phyloP scores from a whole-genome alignment of 1,139 yeast genomes.

The Magnusiomyces sp. region DNA sequence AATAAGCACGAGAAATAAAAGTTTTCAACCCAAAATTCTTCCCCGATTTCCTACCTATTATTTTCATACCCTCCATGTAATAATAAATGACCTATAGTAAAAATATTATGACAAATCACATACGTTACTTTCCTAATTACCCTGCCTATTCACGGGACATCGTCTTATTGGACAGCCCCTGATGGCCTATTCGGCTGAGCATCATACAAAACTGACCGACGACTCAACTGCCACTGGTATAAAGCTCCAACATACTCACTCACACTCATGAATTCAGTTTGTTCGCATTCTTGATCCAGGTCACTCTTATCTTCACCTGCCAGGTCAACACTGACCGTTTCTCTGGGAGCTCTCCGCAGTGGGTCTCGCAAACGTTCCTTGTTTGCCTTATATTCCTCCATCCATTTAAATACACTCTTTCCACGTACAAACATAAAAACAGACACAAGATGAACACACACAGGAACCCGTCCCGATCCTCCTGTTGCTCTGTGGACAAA shows the following conservation, averaged over 20 bases:
- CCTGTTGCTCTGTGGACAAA: background rate
- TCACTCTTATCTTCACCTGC: background rate
- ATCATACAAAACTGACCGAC: background rate
- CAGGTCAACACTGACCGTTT: background rate
- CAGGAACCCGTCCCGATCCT: background rate
- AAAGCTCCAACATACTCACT: background rate
- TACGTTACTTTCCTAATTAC: background rate
- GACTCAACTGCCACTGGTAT: background rate
- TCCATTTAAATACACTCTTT: background rate
- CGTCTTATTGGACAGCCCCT: background rate
- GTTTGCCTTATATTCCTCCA: background rate
- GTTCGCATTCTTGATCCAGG: background rate
- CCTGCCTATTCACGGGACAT: background rate
- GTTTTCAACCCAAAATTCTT: no score
- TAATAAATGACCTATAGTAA: background rate
- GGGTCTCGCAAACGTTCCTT: background rate
- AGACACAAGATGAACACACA: background rate
- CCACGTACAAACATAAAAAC: slow-evolving; percentile 2
- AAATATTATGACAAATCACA: background rate
- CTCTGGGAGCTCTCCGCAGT: background rate
- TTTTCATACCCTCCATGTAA: no score
- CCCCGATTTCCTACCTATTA: no score
- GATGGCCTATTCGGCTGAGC: background rate
- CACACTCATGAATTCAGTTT: background rate
- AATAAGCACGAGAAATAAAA: no score